Conservation (phyloP, 75 land plant species). For the Picea glauca region DNA sequence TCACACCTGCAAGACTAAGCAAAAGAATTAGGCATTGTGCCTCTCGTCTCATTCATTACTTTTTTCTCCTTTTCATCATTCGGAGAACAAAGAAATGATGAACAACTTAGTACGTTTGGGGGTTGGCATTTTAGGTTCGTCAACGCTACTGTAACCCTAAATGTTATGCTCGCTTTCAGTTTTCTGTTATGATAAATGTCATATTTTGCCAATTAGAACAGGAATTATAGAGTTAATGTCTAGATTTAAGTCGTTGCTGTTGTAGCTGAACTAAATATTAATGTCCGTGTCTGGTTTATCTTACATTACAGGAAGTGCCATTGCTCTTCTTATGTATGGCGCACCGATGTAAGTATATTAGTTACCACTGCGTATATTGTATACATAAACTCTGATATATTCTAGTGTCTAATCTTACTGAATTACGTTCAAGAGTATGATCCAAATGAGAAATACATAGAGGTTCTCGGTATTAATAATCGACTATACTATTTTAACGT, state of each 20-base stretch:
- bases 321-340: slow-evolving; percentile 42
- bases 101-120: background rate
- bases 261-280: no score
- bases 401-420: no score
- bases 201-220: background rate
- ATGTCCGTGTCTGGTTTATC: no score
- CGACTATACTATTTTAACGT: no score
- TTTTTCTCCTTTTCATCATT: no score
- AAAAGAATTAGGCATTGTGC: no score
- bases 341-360: slow-evolving; percentile 32
- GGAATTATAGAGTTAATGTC: background rate
- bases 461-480: background rate
- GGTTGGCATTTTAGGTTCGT: slow-evolving; percentile 6
- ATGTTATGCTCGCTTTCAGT: background rate
- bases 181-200: background rate
- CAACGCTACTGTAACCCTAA: no score
- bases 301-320: slow-evolving; percentile 40
- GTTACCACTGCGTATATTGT: no score
- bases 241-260: no score
- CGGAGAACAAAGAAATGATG: background rate
- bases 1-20: no score
- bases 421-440: slow-evolving; percentile 54
- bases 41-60: no score
- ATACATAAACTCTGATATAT: no score
- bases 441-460: slow-evolving; percentile 48